Percentiles rank a stretch among this genome's conserved stretches.
These are phyloP conservation scores for Pestalotiopsis sp. DNA, from an alignment of 2,329 filamentous ascomycete species.

Conservation along the genomic window DNA sequence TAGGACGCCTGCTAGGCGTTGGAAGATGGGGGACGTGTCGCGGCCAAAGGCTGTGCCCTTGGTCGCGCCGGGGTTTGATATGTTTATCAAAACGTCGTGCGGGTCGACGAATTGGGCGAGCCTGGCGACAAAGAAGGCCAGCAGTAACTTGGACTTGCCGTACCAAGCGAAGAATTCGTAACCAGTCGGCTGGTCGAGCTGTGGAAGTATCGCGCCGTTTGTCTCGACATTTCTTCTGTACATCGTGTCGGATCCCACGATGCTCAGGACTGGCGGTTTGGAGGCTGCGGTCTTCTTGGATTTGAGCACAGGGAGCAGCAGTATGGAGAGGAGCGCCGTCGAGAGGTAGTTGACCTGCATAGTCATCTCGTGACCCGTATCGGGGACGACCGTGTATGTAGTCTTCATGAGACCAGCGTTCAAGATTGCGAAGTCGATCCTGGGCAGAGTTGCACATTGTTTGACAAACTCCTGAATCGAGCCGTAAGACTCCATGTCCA, in stretches of 20 bases:
- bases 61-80: constrained; percentile 22
- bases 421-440: constrained; percentile 17
- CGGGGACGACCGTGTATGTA: background rate
- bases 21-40: background rate
- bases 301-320: constrained; percentile 9
- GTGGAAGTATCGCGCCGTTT: constrained; percentile 18
- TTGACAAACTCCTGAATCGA: constrained; percentile 16
- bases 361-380: constrained; percentile 7
- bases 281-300: background rate
- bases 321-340: background rate
- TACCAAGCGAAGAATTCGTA: constrained; percentile 38
- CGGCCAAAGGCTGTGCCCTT: constrained; percentile 15
- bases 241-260: constrained; percentile 18
- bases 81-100: constrained; percentile 22
- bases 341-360: constrained; percentile 11
- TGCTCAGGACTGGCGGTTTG: constrained; percentile 20
- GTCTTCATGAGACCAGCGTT: constrained; percentile 18
- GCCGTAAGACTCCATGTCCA: constrained; percentile 17
- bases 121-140: constrained; percentile 85
- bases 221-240: background rate
- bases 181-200: constrained; percentile 51
- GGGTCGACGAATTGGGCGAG: constrained; percentile 30
- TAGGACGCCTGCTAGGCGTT: background rate
- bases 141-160: constrained; percentile 41
- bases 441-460: constrained; percentile 2